Percentiles rank a stretch among this genome's conserved stretches.
phyloP scores from a whole-genome alignment of 148 eudicot genomes.

The Rhododendron williamsianum region DNA sequence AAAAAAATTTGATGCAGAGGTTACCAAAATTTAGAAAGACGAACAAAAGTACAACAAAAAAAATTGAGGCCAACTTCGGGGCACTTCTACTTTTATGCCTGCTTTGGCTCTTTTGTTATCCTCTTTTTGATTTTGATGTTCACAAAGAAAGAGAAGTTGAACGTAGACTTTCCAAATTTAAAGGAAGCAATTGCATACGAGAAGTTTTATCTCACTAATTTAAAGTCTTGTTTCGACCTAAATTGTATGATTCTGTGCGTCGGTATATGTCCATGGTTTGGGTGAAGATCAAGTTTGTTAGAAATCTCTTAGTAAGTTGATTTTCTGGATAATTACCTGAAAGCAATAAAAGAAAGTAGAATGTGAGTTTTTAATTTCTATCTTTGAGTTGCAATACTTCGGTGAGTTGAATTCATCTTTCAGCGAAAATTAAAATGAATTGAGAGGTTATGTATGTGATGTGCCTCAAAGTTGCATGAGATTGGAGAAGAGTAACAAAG shows the following conservation, averaged over 20 bases:
- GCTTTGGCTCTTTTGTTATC: background rate
- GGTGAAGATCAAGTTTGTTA: background rate
- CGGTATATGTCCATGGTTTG: background rate
- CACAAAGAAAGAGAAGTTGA: background rate
- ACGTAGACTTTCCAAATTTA: background rate
- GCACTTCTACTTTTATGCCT: background rate
- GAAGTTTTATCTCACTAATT: background rate
- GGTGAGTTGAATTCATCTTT: background rate
- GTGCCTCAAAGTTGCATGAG: background rate
- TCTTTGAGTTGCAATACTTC: background rate
- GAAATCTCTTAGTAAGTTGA: background rate
- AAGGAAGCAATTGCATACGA: background rate
- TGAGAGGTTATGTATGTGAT: background rate
- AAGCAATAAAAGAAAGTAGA: background rate
- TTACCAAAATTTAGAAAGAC: no score
- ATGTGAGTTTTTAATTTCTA: background rate
- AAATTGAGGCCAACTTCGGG: background rate
- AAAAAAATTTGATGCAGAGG: background rate
- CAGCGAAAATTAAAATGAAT: background rate
- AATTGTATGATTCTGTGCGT: background rate
- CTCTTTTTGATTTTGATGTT: background rate
- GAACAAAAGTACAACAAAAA: no score
- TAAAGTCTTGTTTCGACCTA: background rate
- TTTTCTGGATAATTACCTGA: background rate
- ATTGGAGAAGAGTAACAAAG: background rate